These are phyloP conservation scores for Corymbia maculata DNA, from an alignment of 345 rosid species.

Conservation along the genomic window DNA sequence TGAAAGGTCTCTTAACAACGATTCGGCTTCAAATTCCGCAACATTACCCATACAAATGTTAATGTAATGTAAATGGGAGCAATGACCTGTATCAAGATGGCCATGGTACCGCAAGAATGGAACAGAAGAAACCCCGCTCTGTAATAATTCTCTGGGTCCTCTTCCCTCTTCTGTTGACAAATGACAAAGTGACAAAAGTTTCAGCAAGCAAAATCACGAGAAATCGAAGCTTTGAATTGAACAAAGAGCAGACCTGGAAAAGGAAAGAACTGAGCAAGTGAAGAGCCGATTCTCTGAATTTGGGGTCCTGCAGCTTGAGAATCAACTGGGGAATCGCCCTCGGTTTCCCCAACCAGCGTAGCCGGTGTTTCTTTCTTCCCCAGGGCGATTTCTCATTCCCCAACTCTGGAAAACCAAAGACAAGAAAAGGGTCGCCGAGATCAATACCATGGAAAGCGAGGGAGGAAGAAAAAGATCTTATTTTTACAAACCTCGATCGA, in stretches of 20 bases:
- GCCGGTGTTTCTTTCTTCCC: slow-evolving; percentile 1
- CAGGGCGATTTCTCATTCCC: background rate
- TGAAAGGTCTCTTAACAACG: background rate
- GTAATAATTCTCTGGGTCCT: slow-evolving; percentile 1
- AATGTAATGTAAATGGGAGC: background rate
- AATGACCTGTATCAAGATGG: slow-evolving; percentile 4
- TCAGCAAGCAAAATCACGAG: background rate
- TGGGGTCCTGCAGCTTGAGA: background rate
- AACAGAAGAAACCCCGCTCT: background rate
- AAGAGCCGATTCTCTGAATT: background rate
- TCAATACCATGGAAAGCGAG: background rate
- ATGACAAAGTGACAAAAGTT: background rate
- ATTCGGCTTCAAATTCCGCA: background rate
- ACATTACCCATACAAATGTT: background rate
- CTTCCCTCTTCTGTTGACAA: slow-evolving; percentile 3
- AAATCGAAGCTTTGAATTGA: background rate
- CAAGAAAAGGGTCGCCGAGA: background rate
- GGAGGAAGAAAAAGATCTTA: background rate
- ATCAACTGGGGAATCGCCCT: slow-evolving; percentile 1
- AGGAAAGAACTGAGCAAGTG: slow-evolving; percentile 2
- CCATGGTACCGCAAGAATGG: slow-evolving; percentile 1
- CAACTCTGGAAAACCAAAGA: background rate
- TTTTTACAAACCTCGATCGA: background rate
- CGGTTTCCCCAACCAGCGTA: slow-evolving; percentile 2
- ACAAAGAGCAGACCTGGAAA: background rate